phyloP scores from a whole-genome alignment of 768 basidiomycete species.

The Tulasnella sp. region DNA sequence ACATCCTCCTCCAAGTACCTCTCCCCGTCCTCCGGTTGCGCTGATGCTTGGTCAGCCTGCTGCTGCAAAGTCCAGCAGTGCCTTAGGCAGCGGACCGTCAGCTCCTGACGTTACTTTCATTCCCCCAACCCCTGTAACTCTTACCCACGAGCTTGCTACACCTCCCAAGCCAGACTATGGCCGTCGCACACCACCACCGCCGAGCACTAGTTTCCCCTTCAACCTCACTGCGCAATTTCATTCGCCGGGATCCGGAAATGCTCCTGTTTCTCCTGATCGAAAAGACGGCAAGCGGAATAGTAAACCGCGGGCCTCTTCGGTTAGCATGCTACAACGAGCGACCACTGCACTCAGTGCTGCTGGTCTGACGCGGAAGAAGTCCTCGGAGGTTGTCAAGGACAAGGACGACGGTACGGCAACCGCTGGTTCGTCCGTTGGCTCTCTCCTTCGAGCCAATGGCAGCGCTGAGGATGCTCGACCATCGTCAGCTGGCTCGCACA shows the following conservation, averaged over 20 bases:
- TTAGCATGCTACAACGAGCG: slow-evolving; percentile 92
- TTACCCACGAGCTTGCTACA: slow-evolving; percentile 9
- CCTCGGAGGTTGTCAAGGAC: slow-evolving; percentile 52
- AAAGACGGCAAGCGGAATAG: slow-evolving; percentile 32
- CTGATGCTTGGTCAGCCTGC: slow-evolving; percentile 12
- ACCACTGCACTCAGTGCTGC: slow-evolving; percentile 79
- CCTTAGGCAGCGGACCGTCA: slow-evolving; percentile 26
- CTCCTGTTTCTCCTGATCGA: slow-evolving; percentile 57
- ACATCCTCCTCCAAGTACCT: neutral
- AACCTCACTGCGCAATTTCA: slow-evolving; percentile 20
- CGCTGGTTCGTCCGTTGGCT: neutral
- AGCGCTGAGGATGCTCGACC: slow-evolving; percentile 8
- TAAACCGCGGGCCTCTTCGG: slow-evolving; percentile 73
- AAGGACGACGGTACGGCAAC: slow-evolving; percentile 32
- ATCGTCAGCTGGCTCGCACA: slow-evolving; percentile 11
- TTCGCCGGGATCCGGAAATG: slow-evolving; percentile 33
- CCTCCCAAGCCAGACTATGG: slow-evolving; percentile 21
- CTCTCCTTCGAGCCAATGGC: neutral
- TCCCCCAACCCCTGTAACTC: slow-evolving; percentile 58
- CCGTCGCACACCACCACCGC: slow-evolving; percentile 42
- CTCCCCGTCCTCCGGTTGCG: neutral
- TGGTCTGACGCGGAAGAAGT: slow-evolving; percentile 73
- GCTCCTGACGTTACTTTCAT: slow-evolving; percentile 59
- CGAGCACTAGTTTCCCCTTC: slow-evolving; percentile 18
- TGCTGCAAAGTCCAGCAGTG: slow-evolving; percentile 20